Evolutionary conservation across 805 yeast genomes (phyloP).

Genomic region (Lipomyces chichibuensis): DNA sequence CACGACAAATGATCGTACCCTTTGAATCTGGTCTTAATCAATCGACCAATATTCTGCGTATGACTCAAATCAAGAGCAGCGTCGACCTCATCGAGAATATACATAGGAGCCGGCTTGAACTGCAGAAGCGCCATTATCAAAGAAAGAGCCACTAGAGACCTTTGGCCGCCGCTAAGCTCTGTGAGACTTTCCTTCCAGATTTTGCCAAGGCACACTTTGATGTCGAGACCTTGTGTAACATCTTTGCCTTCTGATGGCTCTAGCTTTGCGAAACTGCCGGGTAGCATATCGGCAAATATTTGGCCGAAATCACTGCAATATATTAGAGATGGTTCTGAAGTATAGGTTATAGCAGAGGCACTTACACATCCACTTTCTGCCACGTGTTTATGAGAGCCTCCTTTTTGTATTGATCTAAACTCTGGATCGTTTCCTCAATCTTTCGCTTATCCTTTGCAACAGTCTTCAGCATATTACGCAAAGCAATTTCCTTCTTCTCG

Average conservation of each 20-base stretch:
- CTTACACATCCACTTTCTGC: slow-evolving; percentile 68
- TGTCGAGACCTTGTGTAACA: slow-evolving; percentile 87
- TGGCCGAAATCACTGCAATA: slow-evolving; percentile 71
- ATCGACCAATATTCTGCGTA: slow-evolving; percentile 95
- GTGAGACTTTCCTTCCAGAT: slow-evolving; percentile 96
- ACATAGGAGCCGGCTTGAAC: slow-evolving; percentile 98
- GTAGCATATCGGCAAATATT: slow-evolving; percentile 84
- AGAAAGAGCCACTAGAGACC: slow-evolving; percentile 87
- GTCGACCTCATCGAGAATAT: slow-evolving; percentile 95
- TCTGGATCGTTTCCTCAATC: slow-evolving; percentile 82
- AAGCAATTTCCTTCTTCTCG: slow-evolving; percentile 78
- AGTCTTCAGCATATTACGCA: slow-evolving; percentile 78
- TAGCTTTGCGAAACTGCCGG: slow-evolving; percentile 86
- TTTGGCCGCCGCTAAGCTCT: slow-evolving; percentile 95
- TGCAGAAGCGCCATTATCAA: slow-evolving; percentile 88
- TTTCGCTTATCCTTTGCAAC: slow-evolving; percentile 87
- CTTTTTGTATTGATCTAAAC: slow-evolving; percentile 81
- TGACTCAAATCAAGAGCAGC: slow-evolving; percentile 97
- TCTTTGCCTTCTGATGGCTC: slow-evolving; percentile 80
- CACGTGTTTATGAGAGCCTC: slow-evolving; percentile 83
- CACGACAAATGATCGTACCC: slow-evolving; percentile 50
- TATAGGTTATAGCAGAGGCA: neutral
- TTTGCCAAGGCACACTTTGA: slow-evolving; percentile 83
- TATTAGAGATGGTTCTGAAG: neutral
- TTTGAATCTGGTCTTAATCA: slow-evolving; percentile 91